Percentiles rank a stretch among this genome's conserved stretches.
phyloP scores from a whole-genome alignment of 805 yeast species.

The Suhomyces tanzawaensis region DNA sequence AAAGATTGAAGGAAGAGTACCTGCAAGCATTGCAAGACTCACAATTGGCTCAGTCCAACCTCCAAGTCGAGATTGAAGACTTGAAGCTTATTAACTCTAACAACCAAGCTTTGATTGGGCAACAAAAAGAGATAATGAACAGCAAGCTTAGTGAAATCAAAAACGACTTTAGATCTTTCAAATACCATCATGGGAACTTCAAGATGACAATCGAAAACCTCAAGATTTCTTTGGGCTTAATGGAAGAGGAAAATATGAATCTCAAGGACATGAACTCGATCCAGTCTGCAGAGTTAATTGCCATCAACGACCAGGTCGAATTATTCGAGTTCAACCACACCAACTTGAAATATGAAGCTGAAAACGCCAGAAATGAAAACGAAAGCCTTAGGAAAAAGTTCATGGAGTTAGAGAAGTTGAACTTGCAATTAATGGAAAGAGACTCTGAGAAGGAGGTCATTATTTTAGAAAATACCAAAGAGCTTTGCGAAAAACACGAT shows the following conservation, averaged over 20 bases:
- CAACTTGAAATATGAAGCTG: conserved; percentile 7
- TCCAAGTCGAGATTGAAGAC: conserved; percentile 3
- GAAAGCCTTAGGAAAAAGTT: conserved; percentile 2
- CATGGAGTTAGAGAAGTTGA: conserved; percentile 3
- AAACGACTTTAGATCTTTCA: conserved; percentile 10
- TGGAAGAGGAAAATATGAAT: conserved; percentile 9
- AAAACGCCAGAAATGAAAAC: conserved; percentile 6
- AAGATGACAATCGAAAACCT: conserved; percentile 5
- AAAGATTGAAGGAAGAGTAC: conserved; percentile 12
- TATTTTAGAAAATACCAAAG: conserved; percentile 10
- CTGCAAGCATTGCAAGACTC: neutral
- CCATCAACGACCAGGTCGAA: conserved; percentile 9
- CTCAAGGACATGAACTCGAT: conserved; percentile 8
- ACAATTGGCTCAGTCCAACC: conserved; percentile 3
- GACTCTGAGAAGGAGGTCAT: conserved; percentile 10
- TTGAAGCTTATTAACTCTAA: conserved; percentile 3
- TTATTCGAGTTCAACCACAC: conserved; percentile 7
- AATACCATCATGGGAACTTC: conserved; percentile 8
- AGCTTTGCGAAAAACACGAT: conserved; percentile 5
- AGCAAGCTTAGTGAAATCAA: conserved; percentile 9
- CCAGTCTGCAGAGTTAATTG: conserved; percentile 6
- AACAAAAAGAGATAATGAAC: conserved; percentile 6
- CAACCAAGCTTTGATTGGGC: conserved; percentile 2
- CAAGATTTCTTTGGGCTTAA: conserved; percentile 1
- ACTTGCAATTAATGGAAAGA: conserved; percentile 4